A percentile compares a stretch with the other conserved stretches of the same genome.
These are phyloP conservation scores for Lasiosphaeria hispida DNA, from an alignment of 495 filamentous ascomycete species.

Conservation along the genomic window DNA sequence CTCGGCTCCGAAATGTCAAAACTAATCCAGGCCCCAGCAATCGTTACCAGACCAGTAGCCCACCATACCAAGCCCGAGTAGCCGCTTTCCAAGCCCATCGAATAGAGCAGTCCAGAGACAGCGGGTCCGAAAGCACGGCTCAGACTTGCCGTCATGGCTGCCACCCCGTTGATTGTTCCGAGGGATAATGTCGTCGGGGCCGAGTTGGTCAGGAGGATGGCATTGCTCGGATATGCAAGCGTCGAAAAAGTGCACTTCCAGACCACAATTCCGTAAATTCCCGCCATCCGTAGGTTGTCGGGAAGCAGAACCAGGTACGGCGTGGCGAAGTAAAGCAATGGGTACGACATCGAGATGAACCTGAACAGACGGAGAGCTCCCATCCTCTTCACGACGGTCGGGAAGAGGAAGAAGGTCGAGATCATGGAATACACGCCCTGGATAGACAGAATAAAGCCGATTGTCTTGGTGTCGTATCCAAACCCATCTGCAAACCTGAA, in stretches of 20 bases:
- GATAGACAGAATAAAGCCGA: constrained; percentile 81
- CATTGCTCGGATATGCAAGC: constrained; percentile 81
- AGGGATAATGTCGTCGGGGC: constrained; percentile 76
- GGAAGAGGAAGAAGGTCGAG: constrained; percentile 79
- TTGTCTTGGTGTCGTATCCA: constrained; percentile 71
- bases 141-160: constrained; percentile 84
- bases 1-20: constrained; percentile 48
- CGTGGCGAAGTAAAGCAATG: constrained; percentile 80
- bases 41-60: constrained; percentile 72
- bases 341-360: constrained; percentile 75
- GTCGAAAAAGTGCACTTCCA: constrained; percentile 87
- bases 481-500: constrained; percentile 90
- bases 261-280: constrained; percentile 70
- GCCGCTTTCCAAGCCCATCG: constrained; percentile 71
- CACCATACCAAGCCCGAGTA: constrained; percentile 91
- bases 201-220: constrained; percentile 80
- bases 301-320: constrained; percentile 90
- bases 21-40: constrained; percentile 62
- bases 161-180: constrained; percentile 89
- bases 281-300: constrained; percentile 61
- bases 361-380: constrained; percentile 78
- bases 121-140: constrained; percentile 85
- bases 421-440: constrained; percentile 90
- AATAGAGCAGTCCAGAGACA: constrained; percentile 80
- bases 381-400: constrained; percentile 65